Evolutionary conservation across 441 rosid genomes (phyloP), one percentile per base, ranked within the genome.

Genomic region (Iberis amara): DNA sequence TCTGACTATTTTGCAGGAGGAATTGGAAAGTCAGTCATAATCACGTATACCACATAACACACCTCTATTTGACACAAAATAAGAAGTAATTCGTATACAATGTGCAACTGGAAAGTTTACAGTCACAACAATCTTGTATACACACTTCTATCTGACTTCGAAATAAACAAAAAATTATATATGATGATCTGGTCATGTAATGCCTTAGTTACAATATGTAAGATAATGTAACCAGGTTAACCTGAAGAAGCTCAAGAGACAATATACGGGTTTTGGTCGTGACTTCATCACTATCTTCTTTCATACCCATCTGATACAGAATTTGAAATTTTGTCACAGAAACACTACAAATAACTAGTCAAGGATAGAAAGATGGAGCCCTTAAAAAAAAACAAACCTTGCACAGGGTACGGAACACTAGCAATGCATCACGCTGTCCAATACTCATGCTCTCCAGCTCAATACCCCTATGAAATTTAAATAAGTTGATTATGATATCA

Each of bases 161-260:
- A 27, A 49, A 32, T 21, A 48, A 45, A 11, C 24, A 43, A 31
- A 8, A 11, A 8, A 12, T 3, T 46, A 30, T 11, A 27, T 27
- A 47, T 11, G 28, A 52, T 23, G 50, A 7, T 7, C 35, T 31
- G 35, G 52, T 18, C 65, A 61, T 15, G 44, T 50, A 39, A 68
- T 47, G 57, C 62, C 57, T 57, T 8, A 51, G 11, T 58, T 15
- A 39, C 56, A 62, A 39, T 27, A 18, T 39, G 47, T 46, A 58
- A 52, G 57, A 59, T 35, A 40, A 47, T 39, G 49, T 45, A 56
- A 59, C 33, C 47, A 75, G 48, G 61, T 33, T 48, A 61, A 94
- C 99, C 97, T 94, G 99, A 62, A 94, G 89, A 74, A 94, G 99
- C 74, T 94, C 99, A 56, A 94, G 87, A 66, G 99, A 94, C 72